Evolutionary conservation across 1,284 basidiomycete species (phyloP).

Genomic region (Ustilago sp.): DNA sequence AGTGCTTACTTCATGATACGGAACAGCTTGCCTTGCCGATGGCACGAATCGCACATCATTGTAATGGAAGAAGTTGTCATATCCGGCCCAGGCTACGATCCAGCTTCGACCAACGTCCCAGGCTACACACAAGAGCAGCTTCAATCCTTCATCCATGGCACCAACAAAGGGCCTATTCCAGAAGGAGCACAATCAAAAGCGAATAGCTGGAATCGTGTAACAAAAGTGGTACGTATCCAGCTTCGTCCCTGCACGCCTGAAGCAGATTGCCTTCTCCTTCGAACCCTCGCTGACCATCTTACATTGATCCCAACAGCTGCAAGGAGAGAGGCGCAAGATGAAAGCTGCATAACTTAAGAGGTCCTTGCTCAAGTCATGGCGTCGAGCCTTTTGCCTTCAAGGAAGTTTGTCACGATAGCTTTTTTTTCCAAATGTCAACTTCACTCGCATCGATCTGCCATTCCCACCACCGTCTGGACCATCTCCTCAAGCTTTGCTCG

Average conservation of each 20-base stretch:
- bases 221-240: constrained; percentile 58
- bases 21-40: constrained; percentile 63
- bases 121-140: constrained; percentile 52
- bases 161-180: constrained; percentile 27
- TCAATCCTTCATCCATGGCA: constrained; percentile 48
- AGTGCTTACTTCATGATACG: background rate
- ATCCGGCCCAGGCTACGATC: constrained; percentile 59
- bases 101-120: constrained; percentile 60
- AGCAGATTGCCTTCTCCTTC: background rate
- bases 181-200: constrained; percentile 59
- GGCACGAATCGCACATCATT: constrained; percentile 67
- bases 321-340: constrained; percentile 61
- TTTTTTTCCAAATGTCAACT: no score
- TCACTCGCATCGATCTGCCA: background rate
- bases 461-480: background rate
- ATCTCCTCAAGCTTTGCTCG: background rate
- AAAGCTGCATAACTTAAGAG: constrained; percentile 13
- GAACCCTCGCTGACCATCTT: background rate
- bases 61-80: constrained; percentile 68
- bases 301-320: constrained; percentile 30
- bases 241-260: background rate
- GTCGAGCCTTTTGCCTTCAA: background rate
- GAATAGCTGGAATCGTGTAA: constrained; percentile 61
- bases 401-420: background rate
- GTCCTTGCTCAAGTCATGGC: background rate